phyloP scores from a whole-genome alignment of 2,329 filamentous ascomycete species.

The Fragosphaeria purpurea region DNA sequence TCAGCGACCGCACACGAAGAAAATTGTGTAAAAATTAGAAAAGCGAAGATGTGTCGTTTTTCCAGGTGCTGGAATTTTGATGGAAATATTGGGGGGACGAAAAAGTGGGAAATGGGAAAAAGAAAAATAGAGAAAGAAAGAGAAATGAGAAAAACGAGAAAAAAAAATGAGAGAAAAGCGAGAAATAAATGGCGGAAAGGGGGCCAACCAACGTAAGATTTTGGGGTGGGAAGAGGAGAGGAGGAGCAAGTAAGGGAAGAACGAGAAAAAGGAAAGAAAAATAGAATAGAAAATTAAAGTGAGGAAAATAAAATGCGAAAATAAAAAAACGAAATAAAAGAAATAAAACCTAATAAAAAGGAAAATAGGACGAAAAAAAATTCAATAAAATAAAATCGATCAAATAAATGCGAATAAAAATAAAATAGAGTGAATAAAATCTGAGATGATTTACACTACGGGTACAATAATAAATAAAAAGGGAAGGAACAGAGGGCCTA shows the following conservation, averaged over 20 bases:
- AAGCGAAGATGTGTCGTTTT: too few species aligned
- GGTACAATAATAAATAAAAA: not conserved
- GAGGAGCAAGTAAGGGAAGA: too few species aligned
- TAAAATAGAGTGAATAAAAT: not conserved
- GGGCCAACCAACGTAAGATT: too few species aligned
- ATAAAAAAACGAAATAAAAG: not conserved
- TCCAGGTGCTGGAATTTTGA: not conserved
- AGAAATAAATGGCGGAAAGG: not conserved
- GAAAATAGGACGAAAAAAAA: not conserved
- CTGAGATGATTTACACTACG: not conserved
- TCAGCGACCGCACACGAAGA: not conserved
- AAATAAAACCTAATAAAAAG: not conserved
- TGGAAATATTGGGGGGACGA: not conserved
- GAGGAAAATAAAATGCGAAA: slow-evolving; percentile 15
- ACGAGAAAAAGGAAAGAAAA: not conserved
- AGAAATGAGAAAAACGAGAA: not conserved
- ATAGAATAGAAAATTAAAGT: not conserved
- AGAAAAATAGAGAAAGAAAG: not conserved
- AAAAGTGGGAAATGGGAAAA: not conserved
- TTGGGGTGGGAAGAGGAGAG: too few species aligned
- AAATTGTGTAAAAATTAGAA: not conserved
- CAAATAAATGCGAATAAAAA: not conserved
- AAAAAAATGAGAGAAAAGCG: not conserved
- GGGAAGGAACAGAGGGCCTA: not conserved
- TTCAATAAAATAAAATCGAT: not conserved